Evolutionary conservation across 2,329 filamentous ascomycete genomes (phyloP).

Genomic region (Metarhizium brunneum): DNA sequence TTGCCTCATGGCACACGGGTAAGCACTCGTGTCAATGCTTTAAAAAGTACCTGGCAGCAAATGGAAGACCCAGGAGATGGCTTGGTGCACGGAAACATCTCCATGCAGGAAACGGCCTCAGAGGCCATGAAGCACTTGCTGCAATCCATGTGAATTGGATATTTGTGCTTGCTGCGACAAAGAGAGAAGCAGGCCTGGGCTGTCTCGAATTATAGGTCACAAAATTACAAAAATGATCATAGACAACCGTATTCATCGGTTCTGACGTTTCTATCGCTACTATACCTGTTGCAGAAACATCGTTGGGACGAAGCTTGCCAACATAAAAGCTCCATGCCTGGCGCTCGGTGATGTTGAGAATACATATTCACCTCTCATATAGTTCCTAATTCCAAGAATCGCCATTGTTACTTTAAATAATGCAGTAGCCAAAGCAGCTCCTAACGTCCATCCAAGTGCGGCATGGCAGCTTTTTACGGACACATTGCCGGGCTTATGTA

Average conservation of each 20-base stretch:
- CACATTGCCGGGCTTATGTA: too few species aligned
- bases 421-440: constrained; percentile 7
- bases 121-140: constrained; percentile 3
- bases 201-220: not conserved
- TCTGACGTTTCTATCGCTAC: not conserved
- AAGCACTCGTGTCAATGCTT: constrained; percentile 13
- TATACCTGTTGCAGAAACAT: not conserved
- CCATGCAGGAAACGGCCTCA: not conserved
- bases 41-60: constrained; percentile 18
- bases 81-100: constrained; percentile 7
- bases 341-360: not conserved
- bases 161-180: not conserved
- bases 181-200: not conserved
- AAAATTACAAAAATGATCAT: not conserved
- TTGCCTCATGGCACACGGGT: constrained; percentile 13
- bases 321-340: constrained; percentile 20
- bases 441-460: too few species aligned
- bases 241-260: not conserved
- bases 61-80: constrained; percentile 2
- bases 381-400: too few species aligned
- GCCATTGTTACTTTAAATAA: too few species aligned
- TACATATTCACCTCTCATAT: not conserved
- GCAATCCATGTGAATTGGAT: not conserved
- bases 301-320: constrained; percentile 26
- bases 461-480: too few species aligned